Base-by-base conservation (phyloP, 768 basidiomycete species). In the Trametes gibbosa region DNA sequence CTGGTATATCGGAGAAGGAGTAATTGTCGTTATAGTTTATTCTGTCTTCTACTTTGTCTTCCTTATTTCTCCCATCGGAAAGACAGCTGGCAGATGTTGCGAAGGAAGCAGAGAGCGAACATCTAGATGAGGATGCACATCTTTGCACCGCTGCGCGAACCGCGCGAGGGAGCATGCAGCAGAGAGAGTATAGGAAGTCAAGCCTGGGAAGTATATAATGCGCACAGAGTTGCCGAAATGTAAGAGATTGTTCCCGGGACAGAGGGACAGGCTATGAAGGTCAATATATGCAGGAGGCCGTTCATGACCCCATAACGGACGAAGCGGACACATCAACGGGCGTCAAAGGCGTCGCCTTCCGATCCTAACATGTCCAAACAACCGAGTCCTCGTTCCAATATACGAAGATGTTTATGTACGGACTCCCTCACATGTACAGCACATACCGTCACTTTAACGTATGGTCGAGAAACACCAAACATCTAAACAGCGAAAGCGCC, bases 11-110 rank as follows among this genome's bases (percentile, higher is more conserved):
- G 37, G 80, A 77, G 68, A 90, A 83, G 35, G 82, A 80, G 55
- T 84, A 74, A 41, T 78, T 76, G 16, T 76, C 70, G 68, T 92
- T 92, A 74, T 89, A 94, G 74, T 93, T 93, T 82, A 87, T 85
- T 73, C 83, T 87, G 69, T 90, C 86, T 54, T 50, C 47, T 5
- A 12, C 7, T 69, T 70, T 59, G n/a, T 58, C 23, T 17, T 54
- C 37, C 46, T 54, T 54, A 47, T 59, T 52, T 32, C 2, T 43
- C 21, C 27, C 27, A 1, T 39, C 25, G 3, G 53, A 17, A 32
- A n/a, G 27, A n/a, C 37, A 55, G 5, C 16, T n/a, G n/a, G 53
- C 40, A 14, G 60, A n/a, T 2, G 58, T 56, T 10, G 49, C 29
- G 35, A 56, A 62, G n/a, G 61, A 42, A 13, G 53, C 43, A 16